Base-by-base conservation (phyloP, 2,329 filamentous ascomycete species). In the Aschersonia sp. region DNA sequence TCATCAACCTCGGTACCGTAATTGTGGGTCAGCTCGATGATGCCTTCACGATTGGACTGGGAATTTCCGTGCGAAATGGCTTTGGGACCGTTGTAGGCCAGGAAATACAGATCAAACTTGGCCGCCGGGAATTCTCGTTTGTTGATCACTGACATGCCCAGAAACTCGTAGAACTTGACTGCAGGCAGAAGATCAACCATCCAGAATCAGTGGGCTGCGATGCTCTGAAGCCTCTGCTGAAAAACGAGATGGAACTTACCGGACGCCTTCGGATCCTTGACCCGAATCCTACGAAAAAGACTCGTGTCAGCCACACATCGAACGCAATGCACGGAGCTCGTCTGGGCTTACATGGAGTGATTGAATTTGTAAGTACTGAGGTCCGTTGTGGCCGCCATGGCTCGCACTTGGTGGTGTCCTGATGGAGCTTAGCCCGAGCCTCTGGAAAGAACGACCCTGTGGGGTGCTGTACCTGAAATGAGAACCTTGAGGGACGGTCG, bases 31-130 rank as follows among this genome's bases (percentile, higher is more conserved):
- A 98, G 76, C 67, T 98, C 92, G 54, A 98, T 80, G 41, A 97
- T 76, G 44, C 87, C 92, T 65, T 94, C 84, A 48, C 92, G 84
- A 65, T 95, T 87, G 70, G 83, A 89, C 31, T 67, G 61, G 59
- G 82, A 78, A 53, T 81, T 81, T 58, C 82, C 84, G 49, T 77
- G 72, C 7, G 85, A 92, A n/a, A 78, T 69, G 10, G 91, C 84
- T 40, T 77, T 72, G 7, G 87, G 78, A 32, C 79, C 77, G 62
- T 95, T 84, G 68, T 94, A 97, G 51, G 83, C 89, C 51, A 98
- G 75, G 70, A 97, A 97, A 73, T 97, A 97, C 31, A 96, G 79
- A 59, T 92, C 87, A 65, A 97, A 97, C 61, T 94, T 95, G 65
- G 79, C 80, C 51, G 95, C 89, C 10, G 89, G 85, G 60, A 88